These are phyloP conservation scores for Monilinia laxa DNA, from an alignment of 2,329 filamentous ascomycete genomes.

Conservation along the genomic window DNA sequence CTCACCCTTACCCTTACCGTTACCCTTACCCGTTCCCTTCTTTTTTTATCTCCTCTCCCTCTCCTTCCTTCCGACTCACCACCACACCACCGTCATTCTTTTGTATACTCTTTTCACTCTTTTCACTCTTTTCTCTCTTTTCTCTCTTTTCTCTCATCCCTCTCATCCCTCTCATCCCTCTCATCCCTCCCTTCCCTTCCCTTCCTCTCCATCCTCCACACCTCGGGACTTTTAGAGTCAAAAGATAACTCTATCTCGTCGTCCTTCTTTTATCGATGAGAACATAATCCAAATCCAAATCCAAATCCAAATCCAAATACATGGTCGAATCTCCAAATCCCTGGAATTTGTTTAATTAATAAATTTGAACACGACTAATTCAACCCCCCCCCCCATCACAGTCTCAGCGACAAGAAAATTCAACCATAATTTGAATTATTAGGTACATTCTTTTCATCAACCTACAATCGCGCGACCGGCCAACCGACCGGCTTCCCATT, in stretches of 20 bases:
- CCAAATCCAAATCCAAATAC: too few species aligned
- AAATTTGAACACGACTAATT: not conserved
- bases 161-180: not conserved
- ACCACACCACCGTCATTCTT: not conserved
- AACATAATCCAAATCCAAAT: not conserved
- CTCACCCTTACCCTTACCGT: too few species aligned
- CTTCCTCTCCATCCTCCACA: not conserved
- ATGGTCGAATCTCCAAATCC: not conserved
- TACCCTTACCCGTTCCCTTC: not conserved
- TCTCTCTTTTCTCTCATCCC: not conserved
- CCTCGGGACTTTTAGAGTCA: conserved; percentile 8
- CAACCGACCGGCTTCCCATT: too few species aligned
- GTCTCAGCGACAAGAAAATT: not conserved
- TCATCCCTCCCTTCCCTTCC: not conserved
- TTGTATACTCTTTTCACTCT: not conserved
- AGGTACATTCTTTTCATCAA: conserved; percentile 6
- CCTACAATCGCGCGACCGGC: conserved; percentile 1
- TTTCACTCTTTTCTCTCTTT: not conserved
- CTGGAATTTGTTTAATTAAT: not conserved
- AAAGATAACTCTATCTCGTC: conserved; percentile 15
- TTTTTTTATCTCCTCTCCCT: too few species aligned
- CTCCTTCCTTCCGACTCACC: too few species aligned
- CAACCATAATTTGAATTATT: not conserved
- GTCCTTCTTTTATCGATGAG: conserved; percentile 26
- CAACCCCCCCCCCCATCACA: not conserved